Evolutionary conservation across 1,139 yeast genomes (phyloP).

Genomic region (Neolecta irregularis): DNA sequence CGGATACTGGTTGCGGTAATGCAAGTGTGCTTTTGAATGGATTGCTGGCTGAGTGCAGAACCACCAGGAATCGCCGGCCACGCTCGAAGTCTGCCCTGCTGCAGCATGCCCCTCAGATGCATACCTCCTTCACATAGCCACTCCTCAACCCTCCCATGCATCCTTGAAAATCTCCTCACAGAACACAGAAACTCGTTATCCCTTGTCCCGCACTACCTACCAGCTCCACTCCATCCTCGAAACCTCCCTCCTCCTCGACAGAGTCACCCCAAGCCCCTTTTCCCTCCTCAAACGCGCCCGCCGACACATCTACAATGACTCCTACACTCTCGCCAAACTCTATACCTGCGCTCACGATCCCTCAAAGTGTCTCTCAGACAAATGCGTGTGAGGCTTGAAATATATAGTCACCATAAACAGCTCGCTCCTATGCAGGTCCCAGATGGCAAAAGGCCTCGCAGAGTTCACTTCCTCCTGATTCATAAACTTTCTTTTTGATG

Average conservation of each 20-base stretch:
- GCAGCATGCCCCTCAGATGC: no score
- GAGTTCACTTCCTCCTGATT: neutral
- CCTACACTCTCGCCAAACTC: constrained; percentile 1
- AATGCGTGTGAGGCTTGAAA: constrained; percentile 1
- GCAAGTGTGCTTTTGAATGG: neutral
- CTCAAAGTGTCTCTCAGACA: constrained; percentile 1
- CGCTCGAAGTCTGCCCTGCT: no score
- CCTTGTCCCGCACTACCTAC: neutral
- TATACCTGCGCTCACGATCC: neutral
- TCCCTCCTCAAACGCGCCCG: constrained; percentile 2
- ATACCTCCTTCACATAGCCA: no score
- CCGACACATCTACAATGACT: constrained; percentile 1
- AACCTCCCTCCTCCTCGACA: constrained; percentile 16
- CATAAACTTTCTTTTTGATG: constrained; percentile 3
- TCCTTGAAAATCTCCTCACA: no score
- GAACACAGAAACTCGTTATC: no score
- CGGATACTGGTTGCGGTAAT: constrained; percentile 28
- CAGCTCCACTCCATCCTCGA: constrained; percentile 15
- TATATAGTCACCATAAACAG: constrained; percentile 1
- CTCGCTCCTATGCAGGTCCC: neutral
- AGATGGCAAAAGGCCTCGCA: no score
- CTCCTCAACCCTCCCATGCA: no score
- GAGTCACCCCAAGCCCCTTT: constrained; percentile 6
- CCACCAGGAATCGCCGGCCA: no score
- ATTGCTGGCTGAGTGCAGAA: constrained; percentile 1